Evolutionary conservation across 2,329 filamentous ascomycete genomes (phyloP).

Genomic region (Xylariaceae sp.): DNA sequence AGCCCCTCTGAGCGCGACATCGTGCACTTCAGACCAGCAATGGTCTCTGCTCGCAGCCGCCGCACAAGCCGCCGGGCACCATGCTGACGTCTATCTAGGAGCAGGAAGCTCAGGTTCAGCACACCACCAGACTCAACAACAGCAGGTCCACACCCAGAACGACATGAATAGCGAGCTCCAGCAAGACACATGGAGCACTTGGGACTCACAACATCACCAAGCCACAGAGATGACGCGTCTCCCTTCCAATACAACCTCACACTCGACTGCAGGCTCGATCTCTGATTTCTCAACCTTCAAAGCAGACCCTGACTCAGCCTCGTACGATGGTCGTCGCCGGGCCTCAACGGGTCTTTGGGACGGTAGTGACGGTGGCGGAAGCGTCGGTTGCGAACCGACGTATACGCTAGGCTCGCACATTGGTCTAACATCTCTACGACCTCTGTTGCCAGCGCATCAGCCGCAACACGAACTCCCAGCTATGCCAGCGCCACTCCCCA

Average conservation of each 20-base stretch:
- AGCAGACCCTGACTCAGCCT: too few relatives aligned
- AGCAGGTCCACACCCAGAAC: neutral
- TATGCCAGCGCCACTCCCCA: neutral
- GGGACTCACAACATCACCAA: too few relatives aligned
- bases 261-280: neutral
- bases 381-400: conserved; percentile 9
- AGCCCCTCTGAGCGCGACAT: neutral
- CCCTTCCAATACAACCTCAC: neutral
- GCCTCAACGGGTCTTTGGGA: conserved; percentile 7
- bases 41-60: conserved; percentile 19
- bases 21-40: conserved; percentile 14
- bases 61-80: conserved; percentile 12
- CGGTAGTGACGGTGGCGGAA: conserved; percentile 1
- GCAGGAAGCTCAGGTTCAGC: too few relatives aligned
- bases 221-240: conserved; percentile 7
- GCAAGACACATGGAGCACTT: conserved; percentile 21
- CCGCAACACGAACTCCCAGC: neutral
- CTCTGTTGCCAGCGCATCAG: neutral
- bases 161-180: conserved; percentile 2
- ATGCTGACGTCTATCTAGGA: conserved; percentile 1
- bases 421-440: conserved; percentile 18
- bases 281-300: too few relatives aligned
- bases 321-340: conserved; percentile 6
- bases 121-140: too few relatives aligned
- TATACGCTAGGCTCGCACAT: conserved; percentile 22